Evolutionary conservation across 345 rosid species (phyloP).

Genomic region (Gynandropsis gynandra): DNA sequence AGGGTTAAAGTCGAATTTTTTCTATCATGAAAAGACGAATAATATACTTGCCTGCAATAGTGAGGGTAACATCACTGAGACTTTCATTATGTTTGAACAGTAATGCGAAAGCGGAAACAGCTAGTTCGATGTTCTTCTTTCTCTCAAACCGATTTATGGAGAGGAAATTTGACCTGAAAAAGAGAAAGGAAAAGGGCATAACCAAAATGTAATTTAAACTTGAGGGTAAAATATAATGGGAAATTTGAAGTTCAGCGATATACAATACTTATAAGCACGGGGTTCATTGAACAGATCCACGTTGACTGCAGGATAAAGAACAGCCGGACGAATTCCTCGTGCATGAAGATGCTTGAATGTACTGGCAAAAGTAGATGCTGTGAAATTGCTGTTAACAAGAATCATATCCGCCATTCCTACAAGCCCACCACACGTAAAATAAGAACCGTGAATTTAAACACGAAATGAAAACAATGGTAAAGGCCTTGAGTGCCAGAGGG

Average conservation of each 20-base stretch:
- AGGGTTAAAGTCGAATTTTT: no score
- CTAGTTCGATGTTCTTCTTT: conserved; percentile 82
- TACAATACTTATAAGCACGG: conserved; percentile 45
- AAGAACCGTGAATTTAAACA: conserved; percentile 1
- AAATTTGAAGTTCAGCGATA: conserved; percentile 28
- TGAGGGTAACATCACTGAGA: conserved; percentile 46
- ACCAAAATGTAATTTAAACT: background rate
- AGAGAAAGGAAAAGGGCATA: conserved; percentile 23
- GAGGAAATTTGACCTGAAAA: conserved; percentile 66
- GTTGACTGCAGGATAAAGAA: conserved; percentile 86
- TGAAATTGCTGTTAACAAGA: conserved; percentile 82
- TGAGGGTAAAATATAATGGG: conserved; percentile 5
- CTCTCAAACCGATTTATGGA: conserved; percentile 87
- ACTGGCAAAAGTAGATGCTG: conserved; percentile 74
- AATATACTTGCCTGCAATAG: conserved; percentile 57
- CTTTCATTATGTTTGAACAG: conserved; percentile 41
- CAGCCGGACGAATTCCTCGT: conserved; percentile 59
- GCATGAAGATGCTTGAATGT: conserved; percentile 75
- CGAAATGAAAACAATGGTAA: background rate
- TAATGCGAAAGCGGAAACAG: conserved; percentile 77
- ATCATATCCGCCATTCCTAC: conserved; percentile 87
- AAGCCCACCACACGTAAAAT: conserved; percentile 15
- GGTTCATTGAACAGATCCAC: conserved; percentile 68
- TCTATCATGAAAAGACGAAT: conserved; percentile 9
- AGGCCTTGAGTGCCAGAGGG: background rate